Evolutionary conservation across 2,329 filamentous ascomycete species (phyloP).

Genomic region (Amauroascus niger): DNA sequence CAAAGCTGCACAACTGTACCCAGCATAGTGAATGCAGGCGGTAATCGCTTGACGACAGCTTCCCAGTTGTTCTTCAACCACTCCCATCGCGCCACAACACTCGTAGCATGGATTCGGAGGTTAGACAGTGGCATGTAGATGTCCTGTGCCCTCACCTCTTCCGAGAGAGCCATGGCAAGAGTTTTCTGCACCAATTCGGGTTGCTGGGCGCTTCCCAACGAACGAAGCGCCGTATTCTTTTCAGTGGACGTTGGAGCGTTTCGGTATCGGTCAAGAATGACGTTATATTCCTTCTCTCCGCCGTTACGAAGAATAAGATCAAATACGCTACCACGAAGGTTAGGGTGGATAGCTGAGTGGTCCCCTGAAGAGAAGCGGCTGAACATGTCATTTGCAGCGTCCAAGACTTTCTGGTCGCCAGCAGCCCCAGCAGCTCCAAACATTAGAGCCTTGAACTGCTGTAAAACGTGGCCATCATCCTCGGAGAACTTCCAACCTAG

Average conservation of each 20-base stretch:
- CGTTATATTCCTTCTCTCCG: slow-evolving; percentile 75
- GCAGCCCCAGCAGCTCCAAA: slow-evolving; percentile 74
- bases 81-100: slow-evolving; percentile 67
- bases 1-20: slow-evolving; percentile 74
- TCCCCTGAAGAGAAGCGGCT: slow-evolving; percentile 72
- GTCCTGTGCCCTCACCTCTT: slow-evolving; percentile 87
- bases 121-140: slow-evolving; percentile 80
- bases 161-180: slow-evolving; percentile 61
- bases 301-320: slow-evolving; percentile 75
- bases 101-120: slow-evolving; percentile 64
- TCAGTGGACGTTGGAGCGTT: slow-evolving; percentile 70
- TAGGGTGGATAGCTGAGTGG: slow-evolving; percentile 74
- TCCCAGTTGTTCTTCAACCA: slow-evolving; percentile 89
- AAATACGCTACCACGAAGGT: slow-evolving; percentile 79
- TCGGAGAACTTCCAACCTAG: slow-evolving; percentile 82
- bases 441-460: slow-evolving; percentile 88
- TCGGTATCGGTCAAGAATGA: slow-evolving; percentile 64
- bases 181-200: slow-evolving; percentile 74
- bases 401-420: slow-evolving; percentile 68
- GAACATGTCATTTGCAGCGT: slow-evolving; percentile 83
- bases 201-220: slow-evolving; percentile 66
- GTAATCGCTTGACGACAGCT: slow-evolving; percentile 67
- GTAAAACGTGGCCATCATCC: slow-evolving; percentile 75
- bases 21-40: slow-evolving; percentile 77
- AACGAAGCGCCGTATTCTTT: slow-evolving; percentile 81